A percentile compares a stretch with the other conserved stretches of the same genome.
Conservation (phyloP, 495 filamentous ascomycete genomes). For the Penicillium verhagenii region DNA sequence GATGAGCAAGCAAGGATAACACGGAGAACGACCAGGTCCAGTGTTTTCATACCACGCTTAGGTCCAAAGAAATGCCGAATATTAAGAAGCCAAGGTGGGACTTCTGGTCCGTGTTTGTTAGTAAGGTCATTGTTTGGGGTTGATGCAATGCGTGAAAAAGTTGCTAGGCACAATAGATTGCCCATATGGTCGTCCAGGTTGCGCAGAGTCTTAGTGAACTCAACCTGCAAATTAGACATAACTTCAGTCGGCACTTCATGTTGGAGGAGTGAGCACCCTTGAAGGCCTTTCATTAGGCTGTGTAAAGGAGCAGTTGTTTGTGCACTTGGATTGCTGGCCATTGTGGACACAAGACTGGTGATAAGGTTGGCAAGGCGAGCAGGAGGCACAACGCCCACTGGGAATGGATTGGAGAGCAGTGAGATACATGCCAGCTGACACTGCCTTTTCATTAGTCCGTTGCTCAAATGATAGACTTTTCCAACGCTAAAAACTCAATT, state of each 20-base stretch:
- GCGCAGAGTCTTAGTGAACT: conserved; percentile 46
- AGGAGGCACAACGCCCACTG: conserved; percentile 32
- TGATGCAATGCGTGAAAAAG: conserved; percentile 43
- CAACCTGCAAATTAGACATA: conserved; percentile 44
- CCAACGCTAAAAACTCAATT: conserved; percentile 3
- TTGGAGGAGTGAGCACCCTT: conserved; percentile 29
- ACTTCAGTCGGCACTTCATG: conserved; percentile 37
- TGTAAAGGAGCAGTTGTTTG: conserved; percentile 47
- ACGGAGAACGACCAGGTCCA: conserved; percentile 53
- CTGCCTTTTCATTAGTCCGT: conserved; percentile 18
- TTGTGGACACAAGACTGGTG: conserved; percentile 30
- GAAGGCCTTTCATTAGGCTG: conserved; percentile 34
- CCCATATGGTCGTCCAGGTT: conserved; percentile 47
- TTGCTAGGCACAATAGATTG: conserved; percentile 50
- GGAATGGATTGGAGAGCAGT: conserved; percentile 44
- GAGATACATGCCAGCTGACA: conserved; percentile 36
- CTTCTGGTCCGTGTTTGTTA: conserved; percentile 14
- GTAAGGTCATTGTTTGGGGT: conserved; percentile 4
- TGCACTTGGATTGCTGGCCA: conserved; percentile 34
- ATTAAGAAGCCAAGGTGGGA: conserved; percentile 35
- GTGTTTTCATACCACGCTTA: conserved; percentile 51
- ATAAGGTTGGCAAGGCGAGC: conserved; percentile 44
- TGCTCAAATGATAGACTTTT: background rate
- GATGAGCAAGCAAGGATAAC: conserved; percentile 53
- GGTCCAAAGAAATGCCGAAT: conserved; percentile 50